Conservation (phyloP, 768 basidiomycete species). For the Auricularia heimuer region DNA sequence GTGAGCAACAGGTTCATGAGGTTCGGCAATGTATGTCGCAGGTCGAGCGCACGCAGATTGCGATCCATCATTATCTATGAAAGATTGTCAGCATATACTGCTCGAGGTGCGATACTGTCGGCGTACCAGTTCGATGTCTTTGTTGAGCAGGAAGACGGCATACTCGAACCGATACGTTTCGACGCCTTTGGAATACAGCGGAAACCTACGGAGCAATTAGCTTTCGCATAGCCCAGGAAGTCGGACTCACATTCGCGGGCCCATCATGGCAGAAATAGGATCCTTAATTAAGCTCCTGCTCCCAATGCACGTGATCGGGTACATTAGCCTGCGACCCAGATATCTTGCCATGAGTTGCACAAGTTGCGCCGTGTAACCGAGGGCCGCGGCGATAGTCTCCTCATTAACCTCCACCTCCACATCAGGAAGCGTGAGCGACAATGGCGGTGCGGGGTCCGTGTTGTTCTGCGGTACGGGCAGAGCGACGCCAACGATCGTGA, state of each 20-base stretch:
- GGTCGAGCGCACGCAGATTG: conserved; percentile 81
- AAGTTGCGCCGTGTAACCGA: conserved; percentile 85
- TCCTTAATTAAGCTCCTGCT: conserved; percentile 88
- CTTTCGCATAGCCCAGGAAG: neutral
- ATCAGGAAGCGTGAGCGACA: conserved; percentile 52
- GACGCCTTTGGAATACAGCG: conserved; percentile 87
- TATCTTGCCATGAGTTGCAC: conserved; percentile 76
- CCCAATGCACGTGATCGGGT: conserved; percentile 84
- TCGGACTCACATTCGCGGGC: conserved; percentile 73
- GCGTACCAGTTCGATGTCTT: conserved; percentile 88
- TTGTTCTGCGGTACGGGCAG: conserved; percentile 73
- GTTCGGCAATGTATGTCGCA: conserved; percentile 94
- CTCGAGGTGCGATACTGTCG: conserved; percentile 3
- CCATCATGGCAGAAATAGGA: conserved; percentile 89
- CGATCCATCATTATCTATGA: conserved; percentile 81
- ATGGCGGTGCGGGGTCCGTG: conserved; percentile 77
- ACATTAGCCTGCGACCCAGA: conserved; percentile 63
- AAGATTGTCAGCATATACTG: neutral
- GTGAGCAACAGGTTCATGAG: conserved; percentile 88
- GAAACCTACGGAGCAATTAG: conserved; percentile 55
- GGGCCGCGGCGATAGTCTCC: conserved; percentile 76
- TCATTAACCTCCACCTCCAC: conserved; percentile 46
- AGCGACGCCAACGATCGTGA: conserved; percentile 78
- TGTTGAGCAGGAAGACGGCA: conserved; percentile 92
- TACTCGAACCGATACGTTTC: conserved; percentile 97